Evolutionary conservation across 2,329 filamentous ascomycete genomes (phyloP).

Genomic region (Colletotrichum paranaense): DNA sequence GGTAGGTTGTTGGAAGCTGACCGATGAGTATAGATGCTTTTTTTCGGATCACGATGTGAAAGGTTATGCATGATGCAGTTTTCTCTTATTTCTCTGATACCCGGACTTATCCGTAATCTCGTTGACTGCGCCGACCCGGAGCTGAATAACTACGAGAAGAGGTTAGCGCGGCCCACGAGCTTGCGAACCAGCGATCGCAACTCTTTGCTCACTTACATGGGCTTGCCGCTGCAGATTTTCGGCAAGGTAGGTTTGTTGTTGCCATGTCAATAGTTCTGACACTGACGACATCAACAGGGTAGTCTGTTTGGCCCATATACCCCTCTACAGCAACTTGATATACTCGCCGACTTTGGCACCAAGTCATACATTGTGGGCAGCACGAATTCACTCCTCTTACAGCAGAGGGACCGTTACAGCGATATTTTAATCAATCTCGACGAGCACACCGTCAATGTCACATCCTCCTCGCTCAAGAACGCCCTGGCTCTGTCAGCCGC

Average conservation of each 20-base stretch:
- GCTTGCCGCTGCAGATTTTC: slow-evolving; percentile 92
- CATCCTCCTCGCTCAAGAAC: slow-evolving; percentile 79
- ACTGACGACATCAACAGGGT: slow-evolving; percentile 64
- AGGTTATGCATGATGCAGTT: slow-evolving; percentile 98
- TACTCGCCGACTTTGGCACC: slow-evolving; percentile 91
- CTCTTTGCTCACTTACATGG: slow-evolving; percentile 94
- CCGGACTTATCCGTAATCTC: slow-evolving; percentile 89
- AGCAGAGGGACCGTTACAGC: slow-evolving; percentile 95
- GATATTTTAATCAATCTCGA: slow-evolving; percentile 97
- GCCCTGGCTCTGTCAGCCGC: slow-evolving; percentile 85
- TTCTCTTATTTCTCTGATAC: slow-evolving; percentile 93
- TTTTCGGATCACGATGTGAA: slow-evolving; percentile 97
- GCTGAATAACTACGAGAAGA: slow-evolving; percentile 84
- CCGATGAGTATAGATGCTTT: slow-evolving; percentile 79
- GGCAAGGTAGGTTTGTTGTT: slow-evolving; percentile 73
- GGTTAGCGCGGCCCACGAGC: slow-evolving; percentile 80
- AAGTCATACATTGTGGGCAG: slow-evolving; percentile 98
- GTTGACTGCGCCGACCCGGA: slow-evolving; percentile 96
- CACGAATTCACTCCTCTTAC: slow-evolving; percentile 92
- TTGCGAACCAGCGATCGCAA: slow-evolving; percentile 91
- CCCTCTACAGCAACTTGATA: slow-evolving; percentile 92
- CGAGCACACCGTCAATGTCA: slow-evolving; percentile 86
- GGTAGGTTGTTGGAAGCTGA: background rate
- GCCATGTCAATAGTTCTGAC: background rate
- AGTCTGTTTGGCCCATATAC: slow-evolving; percentile 97